Evolutionary conservation across 768 basidiomycete genomes (phyloP), one percentile per base, ranked within the genome.

Genomic region (Tulasnella sp.): DNA sequence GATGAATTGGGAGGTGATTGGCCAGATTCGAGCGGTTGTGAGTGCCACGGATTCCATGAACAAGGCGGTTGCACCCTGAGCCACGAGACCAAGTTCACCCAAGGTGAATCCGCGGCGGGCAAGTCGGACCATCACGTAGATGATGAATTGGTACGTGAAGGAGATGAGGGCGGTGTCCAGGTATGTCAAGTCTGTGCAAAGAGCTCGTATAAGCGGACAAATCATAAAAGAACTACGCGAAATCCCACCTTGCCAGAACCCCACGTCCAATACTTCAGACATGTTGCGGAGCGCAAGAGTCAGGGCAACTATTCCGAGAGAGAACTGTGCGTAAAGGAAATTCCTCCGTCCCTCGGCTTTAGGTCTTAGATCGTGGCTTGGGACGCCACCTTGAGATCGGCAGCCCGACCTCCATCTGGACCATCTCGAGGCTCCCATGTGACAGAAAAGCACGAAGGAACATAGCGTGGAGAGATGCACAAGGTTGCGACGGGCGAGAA

Each of bases 31-130:
- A 44, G 94, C 91, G 71, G 90, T 90, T 1, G 95, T 97, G 73
- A 99, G 83, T 81, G 94, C 93, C 79, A 95, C 86, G 44, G 93
- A 88, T 83, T 99, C 97, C 86, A 95, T 91, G 81, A 91, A 91
- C 32, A 99, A 83, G 0, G 91, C 91, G 2, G 95, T 93, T 6
- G 93, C 95, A 57, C 95, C 95, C 80, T 94, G 94, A 67, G 91
- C 92, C 23, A 97, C 93, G 35, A 98, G 85, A 35, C 92, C 92
- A 23, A 99, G 88, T 83, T 99, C 98, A 42, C 98, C 98, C 1
- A 99, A 88, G 0, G 96, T 99, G 84, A 99, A 96, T 15, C 93
- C 94, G n/a, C 93, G 89, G 81, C 98, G 93, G 5, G 96, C 96
- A 67, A 99, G 87, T 32, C 98, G 89, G 57, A 98, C 88, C 57